Percentiles rank a stretch among this genome's conserved stretches.
These are phyloP conservation scores for Kodamaea plutei DNA, from an alignment of 1,139 yeast genomes.

Conservation along the genomic window DNA sequence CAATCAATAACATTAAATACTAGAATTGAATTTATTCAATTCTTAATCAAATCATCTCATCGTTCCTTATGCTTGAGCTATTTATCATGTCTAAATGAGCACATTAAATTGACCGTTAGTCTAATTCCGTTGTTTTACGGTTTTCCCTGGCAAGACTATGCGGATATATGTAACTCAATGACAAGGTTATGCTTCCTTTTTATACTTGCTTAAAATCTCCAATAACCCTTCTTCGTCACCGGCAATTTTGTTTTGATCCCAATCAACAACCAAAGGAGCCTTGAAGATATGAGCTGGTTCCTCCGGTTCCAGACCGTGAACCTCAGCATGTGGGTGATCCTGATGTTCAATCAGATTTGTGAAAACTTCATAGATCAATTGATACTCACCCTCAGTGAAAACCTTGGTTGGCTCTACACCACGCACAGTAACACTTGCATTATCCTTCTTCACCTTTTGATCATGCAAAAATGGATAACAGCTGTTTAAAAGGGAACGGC, in stretches of 20 bases:
- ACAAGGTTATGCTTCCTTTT: too few species aligned
- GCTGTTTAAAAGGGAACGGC: conserved; percentile 26
- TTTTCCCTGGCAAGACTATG: too few species aligned
- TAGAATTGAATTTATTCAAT: too few species aligned
- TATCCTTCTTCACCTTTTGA: conserved; percentile 16
- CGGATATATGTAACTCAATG: too few species aligned
- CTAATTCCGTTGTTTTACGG: too few species aligned
- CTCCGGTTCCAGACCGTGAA: conserved; percentile 12
- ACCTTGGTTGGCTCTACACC: conserved; percentile 29
- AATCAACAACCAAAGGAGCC: conserved; percentile 45
- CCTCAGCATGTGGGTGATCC: conserved; percentile 16
- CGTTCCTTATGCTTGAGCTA: too few species aligned
- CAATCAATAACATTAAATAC: too few species aligned
- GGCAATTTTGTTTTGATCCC: conserved; percentile 46
- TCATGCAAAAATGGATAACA: conserved; percentile 40
- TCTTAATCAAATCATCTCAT: too few species aligned
- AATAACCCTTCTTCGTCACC: conserved; percentile 34
- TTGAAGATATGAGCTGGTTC: conserved; percentile 34
- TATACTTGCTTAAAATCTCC: conserved; percentile 30
- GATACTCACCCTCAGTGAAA: conserved; percentile 39
- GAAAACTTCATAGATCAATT: conserved; percentile 39
- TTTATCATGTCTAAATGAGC: too few species aligned
- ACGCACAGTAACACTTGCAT: conserved; percentile 22
- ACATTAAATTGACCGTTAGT: too few species aligned
- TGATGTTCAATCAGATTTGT: conserved; percentile 22